phyloP scores from a whole-genome alignment of 148 eudicot genomes.

The Chenopodium album region DNA sequence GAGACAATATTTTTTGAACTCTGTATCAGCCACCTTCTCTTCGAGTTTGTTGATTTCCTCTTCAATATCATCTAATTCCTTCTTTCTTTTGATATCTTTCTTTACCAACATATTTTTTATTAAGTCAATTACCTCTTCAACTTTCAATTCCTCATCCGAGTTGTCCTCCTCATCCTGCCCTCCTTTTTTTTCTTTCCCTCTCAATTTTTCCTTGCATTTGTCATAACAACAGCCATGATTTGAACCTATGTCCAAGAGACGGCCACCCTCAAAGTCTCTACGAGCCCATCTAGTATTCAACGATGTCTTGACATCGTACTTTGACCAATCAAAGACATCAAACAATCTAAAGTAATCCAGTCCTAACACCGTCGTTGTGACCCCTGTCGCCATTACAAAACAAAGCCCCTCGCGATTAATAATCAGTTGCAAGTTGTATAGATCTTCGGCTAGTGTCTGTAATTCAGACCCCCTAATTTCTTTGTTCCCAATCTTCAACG shows the following conservation, averaged over 20 bases:
- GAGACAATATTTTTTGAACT: too few relatives aligned
- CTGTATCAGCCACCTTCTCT: too few relatives aligned
- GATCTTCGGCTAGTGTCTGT: background rate
- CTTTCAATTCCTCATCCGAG: too few relatives aligned
- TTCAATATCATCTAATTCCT: too few relatives aligned
- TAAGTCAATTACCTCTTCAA: too few relatives aligned
- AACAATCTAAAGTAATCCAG: conserved; percentile 4
- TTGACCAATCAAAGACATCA: conserved; percentile 16
- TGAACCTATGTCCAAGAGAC: background rate
- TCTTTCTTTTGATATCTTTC: too few relatives aligned
- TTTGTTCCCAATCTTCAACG: background rate
- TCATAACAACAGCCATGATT: background rate
- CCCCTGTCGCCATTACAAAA: background rate
- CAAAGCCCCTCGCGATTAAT: conserved; percentile 9
- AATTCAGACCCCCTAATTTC: background rate
- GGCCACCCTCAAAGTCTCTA: background rate
- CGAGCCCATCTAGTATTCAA: conserved; percentile 7
- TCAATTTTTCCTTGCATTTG: background rate
- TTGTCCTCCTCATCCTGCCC: background rate
- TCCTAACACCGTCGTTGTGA: background rate
- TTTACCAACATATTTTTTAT: too few relatives aligned
- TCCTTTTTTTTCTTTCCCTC: background rate
- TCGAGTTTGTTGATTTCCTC: too few relatives aligned
- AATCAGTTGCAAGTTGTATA: background rate
- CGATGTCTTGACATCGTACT: background rate